A percentile compares a stretch with the other conserved stretches of the same genome.
Conservation (phyloP, 176 grass and related monocot species). For the Hyparrhenia diplandra region DNA sequence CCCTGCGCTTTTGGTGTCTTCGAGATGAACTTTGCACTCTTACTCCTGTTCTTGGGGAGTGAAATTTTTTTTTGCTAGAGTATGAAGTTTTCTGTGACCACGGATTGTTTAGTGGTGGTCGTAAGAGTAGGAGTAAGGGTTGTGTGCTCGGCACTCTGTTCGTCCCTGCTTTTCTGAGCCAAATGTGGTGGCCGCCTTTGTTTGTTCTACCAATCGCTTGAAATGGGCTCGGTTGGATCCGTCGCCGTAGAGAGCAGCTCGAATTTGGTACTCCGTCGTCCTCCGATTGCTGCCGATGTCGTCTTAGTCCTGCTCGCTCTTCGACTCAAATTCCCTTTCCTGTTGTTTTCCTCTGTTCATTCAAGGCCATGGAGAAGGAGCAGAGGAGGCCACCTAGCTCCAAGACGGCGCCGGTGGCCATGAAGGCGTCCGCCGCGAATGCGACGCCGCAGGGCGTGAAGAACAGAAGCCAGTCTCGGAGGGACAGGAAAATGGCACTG, state of each 20-base stretch:
- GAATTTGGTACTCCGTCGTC: slow-evolving; percentile 46
- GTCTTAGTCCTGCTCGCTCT: background rate
- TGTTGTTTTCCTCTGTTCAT: slow-evolving; percentile 16
- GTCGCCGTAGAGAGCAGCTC: slow-evolving; percentile 35
- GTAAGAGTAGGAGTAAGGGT: too few species aligned
- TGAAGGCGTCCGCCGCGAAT: slow-evolving; percentile 13
- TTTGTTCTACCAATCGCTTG: slow-evolving; percentile 24
- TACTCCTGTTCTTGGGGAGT: slow-evolving; percentile 3
- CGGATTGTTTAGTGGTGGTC: background rate
- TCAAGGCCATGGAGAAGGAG: slow-evolving; percentile 58
- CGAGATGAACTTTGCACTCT: background rate
- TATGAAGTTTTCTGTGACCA: background rate
- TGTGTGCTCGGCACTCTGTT: background rate
- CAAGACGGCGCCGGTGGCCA: slow-evolving; percentile 34
- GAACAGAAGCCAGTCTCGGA: slow-evolving; percentile 44
- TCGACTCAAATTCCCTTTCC: slow-evolving; percentile 14
- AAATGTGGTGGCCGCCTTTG: slow-evolving; percentile 4
- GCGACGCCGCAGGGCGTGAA: slow-evolving; percentile 1
- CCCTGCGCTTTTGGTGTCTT: slow-evolving; percentile 17
- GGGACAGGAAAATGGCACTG: slow-evolving; percentile 69
- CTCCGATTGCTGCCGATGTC: background rate
- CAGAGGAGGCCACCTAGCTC: slow-evolving; percentile 39
- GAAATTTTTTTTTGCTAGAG: background rate
- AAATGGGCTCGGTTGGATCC: slow-evolving; percentile 59
- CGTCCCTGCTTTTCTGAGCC: slow-evolving; percentile 4